Percentiles rank a stretch among this genome's conserved stretches.
Evolutionary conservation across 2,329 filamentous ascomycete species (phyloP).

Genomic region (Didymella arachidicola): DNA sequence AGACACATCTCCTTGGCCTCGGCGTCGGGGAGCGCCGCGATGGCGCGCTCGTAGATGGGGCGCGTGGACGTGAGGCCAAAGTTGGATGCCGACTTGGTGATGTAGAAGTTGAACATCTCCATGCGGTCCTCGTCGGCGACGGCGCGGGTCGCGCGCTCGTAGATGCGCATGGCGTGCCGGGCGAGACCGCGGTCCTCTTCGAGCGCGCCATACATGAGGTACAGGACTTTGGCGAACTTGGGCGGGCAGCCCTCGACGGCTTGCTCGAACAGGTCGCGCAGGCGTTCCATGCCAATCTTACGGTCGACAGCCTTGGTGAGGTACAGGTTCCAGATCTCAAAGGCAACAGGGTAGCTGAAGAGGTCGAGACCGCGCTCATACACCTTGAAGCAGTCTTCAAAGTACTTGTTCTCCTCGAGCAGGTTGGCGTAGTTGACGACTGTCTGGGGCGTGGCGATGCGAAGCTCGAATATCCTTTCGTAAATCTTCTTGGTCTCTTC

Average conservation of each 20-base stretch:
- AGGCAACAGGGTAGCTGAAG: conserved; percentile 98
- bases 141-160: conserved; percentile 93
- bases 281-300: conserved; percentile 91
- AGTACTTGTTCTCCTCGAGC: conserved; percentile 92
- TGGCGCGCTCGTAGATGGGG: conserved; percentile 95
- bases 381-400: conserved; percentile 95
- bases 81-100: conserved; percentile 97
- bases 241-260: conserved; percentile 93
- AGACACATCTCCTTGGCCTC: conserved; percentile 98
- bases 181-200: conserved; percentile 96
- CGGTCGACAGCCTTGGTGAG: conserved; percentile 96
- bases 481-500: conserved; percentile 95
- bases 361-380: conserved; percentile 96
- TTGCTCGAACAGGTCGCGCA: conserved; percentile 96
- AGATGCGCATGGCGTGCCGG: conserved; percentile 97
- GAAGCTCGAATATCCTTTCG: conserved; percentile 96
- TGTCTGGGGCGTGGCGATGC: conserved; percentile 96
- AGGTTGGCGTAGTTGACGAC: conserved; percentile 98
- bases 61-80: conserved; percentile 95
- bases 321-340: conserved; percentile 98
- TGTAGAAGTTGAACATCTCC: conserved; percentile 99
- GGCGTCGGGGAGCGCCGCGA: conserved; percentile 87
- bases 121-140: conserved; percentile 93
- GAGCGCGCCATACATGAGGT: conserved; percentile 97
- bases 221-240: conserved; percentile 94